Conservation (phyloP, 306 rosid genomes). For the Glycyrrhiza uralensis region DNA sequence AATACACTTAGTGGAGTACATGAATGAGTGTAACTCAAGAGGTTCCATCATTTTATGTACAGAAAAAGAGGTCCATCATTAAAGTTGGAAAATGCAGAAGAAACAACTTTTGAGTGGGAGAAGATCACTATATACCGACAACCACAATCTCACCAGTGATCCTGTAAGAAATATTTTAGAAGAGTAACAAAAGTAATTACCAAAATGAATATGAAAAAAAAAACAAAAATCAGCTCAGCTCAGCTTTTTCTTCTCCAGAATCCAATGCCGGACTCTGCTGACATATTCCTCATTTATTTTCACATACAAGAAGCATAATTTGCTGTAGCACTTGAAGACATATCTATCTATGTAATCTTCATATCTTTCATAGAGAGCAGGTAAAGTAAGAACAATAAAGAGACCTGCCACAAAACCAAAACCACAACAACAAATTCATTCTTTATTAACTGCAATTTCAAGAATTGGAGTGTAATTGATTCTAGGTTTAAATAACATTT, state of each 20-base stretch:
- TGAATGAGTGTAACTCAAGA: no score
- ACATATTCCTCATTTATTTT: conserved; percentile 52
- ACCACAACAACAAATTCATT: conserved; percentile 15
- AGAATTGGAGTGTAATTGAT: not conserved
- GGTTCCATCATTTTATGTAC: no score
- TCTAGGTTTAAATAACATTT: no score
- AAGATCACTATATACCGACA: conserved; percentile 28
- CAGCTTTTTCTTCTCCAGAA: conserved; percentile 69
- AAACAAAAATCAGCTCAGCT: conserved; percentile 51
- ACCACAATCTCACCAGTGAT: conserved; percentile 34
- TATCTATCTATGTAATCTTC: conserved; percentile 68
- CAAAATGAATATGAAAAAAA: not conserved
- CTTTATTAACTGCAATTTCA: not conserved
- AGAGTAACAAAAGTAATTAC: not conserved
- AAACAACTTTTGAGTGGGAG: not conserved
- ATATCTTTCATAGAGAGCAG: conserved; percentile 75
- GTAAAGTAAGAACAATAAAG: conserved; percentile 65
- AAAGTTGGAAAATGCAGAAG: conserved; percentile 19
- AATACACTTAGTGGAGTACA: no score
- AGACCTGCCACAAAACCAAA: conserved; percentile 63
- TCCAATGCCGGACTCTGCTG: conserved; percentile 49
- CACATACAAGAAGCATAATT: conserved; percentile 51
- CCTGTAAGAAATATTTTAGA: conserved; percentile 12
- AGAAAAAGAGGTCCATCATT: conserved; percentile 22
- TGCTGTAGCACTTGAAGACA: conserved; percentile 50